Percentiles rank a stretch among this genome's conserved stretches.
These are phyloP conservation scores for Tuctoria greenei DNA, from an alignment of 176 grass and related monocot species.

Conservation along the genomic window DNA sequence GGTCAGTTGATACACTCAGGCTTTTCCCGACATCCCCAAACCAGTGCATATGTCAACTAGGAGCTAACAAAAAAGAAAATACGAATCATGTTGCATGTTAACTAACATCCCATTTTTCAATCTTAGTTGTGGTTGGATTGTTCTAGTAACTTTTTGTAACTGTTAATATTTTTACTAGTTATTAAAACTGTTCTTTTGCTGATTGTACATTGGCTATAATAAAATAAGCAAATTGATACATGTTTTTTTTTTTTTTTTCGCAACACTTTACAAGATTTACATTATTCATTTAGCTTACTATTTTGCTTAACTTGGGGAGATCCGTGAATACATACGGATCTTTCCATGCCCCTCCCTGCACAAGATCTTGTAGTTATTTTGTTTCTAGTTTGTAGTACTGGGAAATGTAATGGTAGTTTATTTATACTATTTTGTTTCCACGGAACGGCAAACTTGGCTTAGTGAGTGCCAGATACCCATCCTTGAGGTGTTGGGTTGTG, in stretches of 20 bases:
- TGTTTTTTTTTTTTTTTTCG: too few species aligned
- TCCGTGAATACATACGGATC: background rate
- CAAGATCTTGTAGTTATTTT: background rate
- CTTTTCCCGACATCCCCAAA: slow-evolving; percentile 18
- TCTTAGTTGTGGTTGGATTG: background rate
- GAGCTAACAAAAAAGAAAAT: background rate
- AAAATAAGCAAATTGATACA: background rate
- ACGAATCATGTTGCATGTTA: background rate
- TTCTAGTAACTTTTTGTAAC: background rate
- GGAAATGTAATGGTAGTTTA: background rate
- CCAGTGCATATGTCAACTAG: background rate
- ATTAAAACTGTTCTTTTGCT: background rate
- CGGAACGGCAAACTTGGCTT: background rate
- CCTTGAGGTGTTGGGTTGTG: background rate
- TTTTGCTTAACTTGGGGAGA: background rate
- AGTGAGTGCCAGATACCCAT: background rate
- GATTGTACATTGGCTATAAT: background rate
- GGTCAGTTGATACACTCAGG: slow-evolving; percentile 47
- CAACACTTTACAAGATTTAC: background rate
- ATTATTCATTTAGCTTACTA: background rate
- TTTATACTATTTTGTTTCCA: too few species aligned
- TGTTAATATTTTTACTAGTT: background rate
- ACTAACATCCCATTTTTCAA: background rate
- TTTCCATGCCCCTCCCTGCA: too few species aligned
- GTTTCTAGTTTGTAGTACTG: background rate